Evolutionary conservation across 805 yeast genomes (phyloP), one percentile per base, ranked within the genome.

Genomic region (Priceomyces carsonii): DNA sequence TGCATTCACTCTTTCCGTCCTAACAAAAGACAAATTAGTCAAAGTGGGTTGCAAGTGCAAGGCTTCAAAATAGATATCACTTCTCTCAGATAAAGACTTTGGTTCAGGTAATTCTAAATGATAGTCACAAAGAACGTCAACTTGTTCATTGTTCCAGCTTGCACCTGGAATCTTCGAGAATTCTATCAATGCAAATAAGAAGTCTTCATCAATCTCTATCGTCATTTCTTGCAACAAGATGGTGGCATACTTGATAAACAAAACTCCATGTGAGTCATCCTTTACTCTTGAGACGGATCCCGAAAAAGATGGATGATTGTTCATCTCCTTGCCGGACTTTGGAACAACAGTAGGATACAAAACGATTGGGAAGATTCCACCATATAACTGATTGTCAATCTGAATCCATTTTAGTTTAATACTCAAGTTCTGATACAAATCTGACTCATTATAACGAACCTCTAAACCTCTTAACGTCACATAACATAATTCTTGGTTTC

Each of bases 351-450:
- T 82, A 3, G 99, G 99, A 55, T 87, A 95, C 7, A 93, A 45
- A 8, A 93, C 69, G 36, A 90, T 91, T 2, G 97, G 97, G 62
- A 75, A 93, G 1, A 82, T 75, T 8, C 95, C 85, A 3, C 96
- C 95, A 50, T 80, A 87, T 31, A 91, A 62, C 55, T 89, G 96
- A 51, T 93, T 91, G 57, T 93, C 99, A 31, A 91, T 71, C 59
- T 93, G 99, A 20, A 93, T 66, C 99, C 99, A 95, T 53, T 91
- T 90, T 49, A 90, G 60, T 53, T 88, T 89, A 63, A 82, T 64
- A 43, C 90, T 79, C 28, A 86, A 49, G 12, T 86, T 86, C 55
- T 89, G 95, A 47, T 85, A 87, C 14, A 87, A 60, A 21, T 87
- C 93, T 0, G 96, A 84, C 43, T 87, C 91, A 50, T 82, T 85